Percentiles rank a stretch among this genome's conserved stretches.
Evolutionary conservation across 2,329 filamentous ascomycete species (phyloP).

Genomic region (Cordyceps fumosorosea): DNA sequence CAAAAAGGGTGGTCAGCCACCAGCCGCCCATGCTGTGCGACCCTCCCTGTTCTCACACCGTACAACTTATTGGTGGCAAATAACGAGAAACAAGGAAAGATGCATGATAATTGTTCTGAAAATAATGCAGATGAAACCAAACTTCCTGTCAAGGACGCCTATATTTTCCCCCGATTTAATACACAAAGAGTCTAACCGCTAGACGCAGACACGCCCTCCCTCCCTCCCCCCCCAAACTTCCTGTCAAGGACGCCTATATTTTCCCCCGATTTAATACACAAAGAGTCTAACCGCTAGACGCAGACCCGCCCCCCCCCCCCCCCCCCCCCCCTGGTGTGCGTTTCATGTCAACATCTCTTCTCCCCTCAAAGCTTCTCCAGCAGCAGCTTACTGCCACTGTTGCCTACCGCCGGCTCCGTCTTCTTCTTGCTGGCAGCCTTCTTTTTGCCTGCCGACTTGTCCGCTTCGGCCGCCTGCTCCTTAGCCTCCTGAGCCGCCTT

Average conservation of each 20-base stretch:
- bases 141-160: conserved; percentile 8
- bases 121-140: not conserved
- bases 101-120: conserved; percentile 1
- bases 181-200: conserved; percentile 7
- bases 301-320: too few species aligned
- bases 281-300: conserved; percentile 5
- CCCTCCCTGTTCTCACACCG: not conserved
- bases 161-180: conserved; percentile 1
- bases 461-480: conserved; percentile 35
- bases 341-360: conserved; percentile 8
- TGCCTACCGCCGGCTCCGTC: conserved; percentile 44
- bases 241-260: conserved; percentile 5
- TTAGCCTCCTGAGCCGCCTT: conserved; percentile 44
- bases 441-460: conserved; percentile 35
- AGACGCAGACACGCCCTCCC: not conserved
- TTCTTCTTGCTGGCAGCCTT: conserved; percentile 31
- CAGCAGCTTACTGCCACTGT: conserved; percentile 55
- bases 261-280: conserved; percentile 5
- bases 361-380: conserved; percentile 45
- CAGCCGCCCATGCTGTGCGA: conserved; percentile 5
- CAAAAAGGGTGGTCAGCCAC: not conserved
- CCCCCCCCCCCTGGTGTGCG: not conserved
- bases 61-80: not conserved
- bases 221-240: too few species aligned
- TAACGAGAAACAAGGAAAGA: not conserved